A percentile compares a stretch with the other conserved stretches of the same genome.
Evolutionary conservation across 2,329 filamentous ascomycete species (phyloP).

Genomic region (Venturiaceae sp.): DNA sequence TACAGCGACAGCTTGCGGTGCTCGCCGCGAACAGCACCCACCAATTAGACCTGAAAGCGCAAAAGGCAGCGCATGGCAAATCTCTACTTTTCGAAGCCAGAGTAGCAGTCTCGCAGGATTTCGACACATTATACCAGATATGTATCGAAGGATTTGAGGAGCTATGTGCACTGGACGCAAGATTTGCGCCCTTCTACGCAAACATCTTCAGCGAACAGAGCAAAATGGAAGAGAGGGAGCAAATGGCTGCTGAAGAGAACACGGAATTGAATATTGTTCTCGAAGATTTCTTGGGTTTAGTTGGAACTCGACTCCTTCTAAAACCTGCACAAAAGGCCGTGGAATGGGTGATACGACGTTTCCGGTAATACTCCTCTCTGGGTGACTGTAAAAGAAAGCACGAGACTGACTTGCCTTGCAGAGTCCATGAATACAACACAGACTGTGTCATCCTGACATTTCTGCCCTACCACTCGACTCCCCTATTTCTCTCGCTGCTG

Average conservation of each 20-base stretch:
- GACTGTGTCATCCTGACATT: slow-evolving; percentile 71
- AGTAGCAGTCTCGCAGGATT: slow-evolving; percentile 78
- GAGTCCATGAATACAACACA: slow-evolving; percentile 88
- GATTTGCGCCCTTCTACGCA: slow-evolving; percentile 64
- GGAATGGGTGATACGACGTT: slow-evolving; percentile 90
- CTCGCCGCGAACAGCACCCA: slow-evolving; percentile 86
- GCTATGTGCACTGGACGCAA: slow-evolving; percentile 73
- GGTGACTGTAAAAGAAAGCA: slow-evolving; percentile 8
- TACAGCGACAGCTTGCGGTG: slow-evolving; percentile 88
- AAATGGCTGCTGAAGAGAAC: slow-evolving; percentile 77
- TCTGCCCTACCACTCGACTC: slow-evolving; percentile 81
- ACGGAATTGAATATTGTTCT: slow-evolving; percentile 67
- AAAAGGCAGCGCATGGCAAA: slow-evolving; percentile 84
- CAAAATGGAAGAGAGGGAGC: slow-evolving; percentile 74
- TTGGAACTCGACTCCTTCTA: slow-evolving; percentile 66
- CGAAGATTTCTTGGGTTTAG: slow-evolving; percentile 73
- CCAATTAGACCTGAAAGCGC: slow-evolving; percentile 84
- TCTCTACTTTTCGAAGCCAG: slow-evolving; percentile 88
- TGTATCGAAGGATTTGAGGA: slow-evolving; percentile 88
- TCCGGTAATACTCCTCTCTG: slow-evolving; percentile 55
- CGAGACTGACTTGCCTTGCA: slow-evolving; percentile 25
- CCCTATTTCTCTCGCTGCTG: slow-evolving; percentile 74
- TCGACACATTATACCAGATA: slow-evolving; percentile 77
- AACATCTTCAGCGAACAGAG: slow-evolving; percentile 92
- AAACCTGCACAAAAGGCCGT: slow-evolving; percentile 83